phyloP scores from a whole-genome alignment of 2,329 filamentous ascomycete genomes.

The Cryphonectria carpinicola region DNA sequence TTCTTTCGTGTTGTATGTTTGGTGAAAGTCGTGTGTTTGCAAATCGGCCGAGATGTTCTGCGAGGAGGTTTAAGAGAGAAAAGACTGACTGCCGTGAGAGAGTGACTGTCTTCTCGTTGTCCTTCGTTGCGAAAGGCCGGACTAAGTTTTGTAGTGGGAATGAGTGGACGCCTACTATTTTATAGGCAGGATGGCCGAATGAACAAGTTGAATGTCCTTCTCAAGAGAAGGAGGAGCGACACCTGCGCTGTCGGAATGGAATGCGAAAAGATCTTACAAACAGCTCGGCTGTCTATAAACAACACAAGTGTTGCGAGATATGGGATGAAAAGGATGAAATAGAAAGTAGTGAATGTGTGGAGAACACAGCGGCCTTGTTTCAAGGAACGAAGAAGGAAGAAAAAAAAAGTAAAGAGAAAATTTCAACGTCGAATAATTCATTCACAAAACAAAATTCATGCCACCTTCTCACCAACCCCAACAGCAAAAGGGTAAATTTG shows the following conservation, averaged over 20 bases:
- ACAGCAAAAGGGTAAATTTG: neutral
- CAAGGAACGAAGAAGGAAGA: neutral
- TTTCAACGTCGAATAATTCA: neutral
- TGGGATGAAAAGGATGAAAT: neutral
- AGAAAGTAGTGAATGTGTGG: neutral
- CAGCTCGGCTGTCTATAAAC: neutral
- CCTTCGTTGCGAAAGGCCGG: neutral
- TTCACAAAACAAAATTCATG: neutral
- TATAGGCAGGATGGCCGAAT: neutral
- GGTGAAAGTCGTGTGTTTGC: neutral
- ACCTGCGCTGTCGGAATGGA: constrained; percentile 2
- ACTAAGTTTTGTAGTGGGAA: neutral
- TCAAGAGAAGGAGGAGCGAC: neutral
- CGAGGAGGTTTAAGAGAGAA: neutral
- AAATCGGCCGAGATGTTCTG: neutral
- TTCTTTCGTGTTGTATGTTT: neutral
- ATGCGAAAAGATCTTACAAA: neutral
- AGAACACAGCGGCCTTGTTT: neutral
- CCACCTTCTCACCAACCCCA: neutral
- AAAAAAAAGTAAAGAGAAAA: neutral
- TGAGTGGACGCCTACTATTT: neutral
- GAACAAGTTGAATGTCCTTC: neutral
- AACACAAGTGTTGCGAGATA: neutral
- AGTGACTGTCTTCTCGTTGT: neutral
- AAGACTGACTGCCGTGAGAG: neutral